phyloP scores from a whole-genome alignment of 805 yeast species.

The Candida schatavii region DNA sequence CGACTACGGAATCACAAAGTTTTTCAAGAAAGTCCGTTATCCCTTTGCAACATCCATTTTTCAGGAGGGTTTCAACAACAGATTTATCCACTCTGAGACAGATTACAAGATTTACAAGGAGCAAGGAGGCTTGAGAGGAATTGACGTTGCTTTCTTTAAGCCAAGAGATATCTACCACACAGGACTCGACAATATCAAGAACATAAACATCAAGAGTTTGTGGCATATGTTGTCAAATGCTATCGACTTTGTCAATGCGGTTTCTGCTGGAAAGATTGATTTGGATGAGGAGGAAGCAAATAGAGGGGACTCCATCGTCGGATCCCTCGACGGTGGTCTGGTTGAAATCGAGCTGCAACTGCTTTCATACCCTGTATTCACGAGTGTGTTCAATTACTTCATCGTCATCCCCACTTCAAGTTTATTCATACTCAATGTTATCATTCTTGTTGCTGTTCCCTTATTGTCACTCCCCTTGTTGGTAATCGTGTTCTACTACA shows the following conservation, averaged over 20 bases:
- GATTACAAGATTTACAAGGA: conserved; percentile 73
- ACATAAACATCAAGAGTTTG: conserved; percentile 63
- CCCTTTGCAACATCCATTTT: conserved; percentile 81
- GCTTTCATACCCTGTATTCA: conserved; percentile 51
- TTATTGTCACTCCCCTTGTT: conserved; percentile 46
- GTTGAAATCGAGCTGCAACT: not conserved
- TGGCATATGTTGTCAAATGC: conserved; percentile 84
- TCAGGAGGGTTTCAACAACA: conserved; percentile 80
- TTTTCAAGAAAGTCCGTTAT: conserved; percentile 50
- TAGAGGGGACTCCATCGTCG: conserved; percentile 15
- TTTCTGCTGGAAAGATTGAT: conserved; percentile 32
- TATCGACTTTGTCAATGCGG: conserved; percentile 51
- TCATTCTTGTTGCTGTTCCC: conserved; percentile 55
- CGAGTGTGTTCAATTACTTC: conserved; percentile 59
- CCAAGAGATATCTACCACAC: conserved; percentile 88
- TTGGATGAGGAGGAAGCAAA: conserved; percentile 28
- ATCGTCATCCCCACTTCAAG: conserved; percentile 54
- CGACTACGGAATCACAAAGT: conserved; percentile 65
- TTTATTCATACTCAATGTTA: conserved; percentile 51
- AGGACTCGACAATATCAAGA: conserved; percentile 60
- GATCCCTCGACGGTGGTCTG: conserved; percentile 5
- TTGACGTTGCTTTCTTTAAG: conserved; percentile 85
- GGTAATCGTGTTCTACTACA: conserved; percentile 42
- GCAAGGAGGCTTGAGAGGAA: conserved; percentile 68
- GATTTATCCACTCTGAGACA: conserved; percentile 75